These are phyloP conservation scores for Coelastrella sp. DNA, from an alignment of 139 green algal species.

Conservation along the genomic window DNA sequence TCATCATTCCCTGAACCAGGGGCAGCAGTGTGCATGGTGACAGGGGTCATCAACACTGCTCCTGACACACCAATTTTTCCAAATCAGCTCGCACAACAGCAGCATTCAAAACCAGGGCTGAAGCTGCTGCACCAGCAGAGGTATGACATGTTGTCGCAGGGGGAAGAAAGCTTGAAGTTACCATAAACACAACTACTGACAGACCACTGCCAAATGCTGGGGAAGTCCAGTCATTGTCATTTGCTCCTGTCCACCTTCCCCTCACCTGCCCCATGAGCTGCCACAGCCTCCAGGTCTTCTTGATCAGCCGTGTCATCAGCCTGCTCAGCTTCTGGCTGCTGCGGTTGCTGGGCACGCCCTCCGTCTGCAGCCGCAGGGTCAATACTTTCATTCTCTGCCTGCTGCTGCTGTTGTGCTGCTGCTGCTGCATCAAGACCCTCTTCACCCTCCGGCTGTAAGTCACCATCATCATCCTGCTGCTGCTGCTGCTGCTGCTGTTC, in stretches of 20 bases:
- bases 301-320: slow-evolving; percentile 48
- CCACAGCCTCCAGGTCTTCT: slow-evolving; percentile 36
- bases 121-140: background rate
- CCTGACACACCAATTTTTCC: background rate
- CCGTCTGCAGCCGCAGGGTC: slow-evolving; percentile 45
- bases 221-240: too few relatives aligned
- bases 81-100: background rate
- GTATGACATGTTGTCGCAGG: too few relatives aligned
- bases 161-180: too few relatives aligned
- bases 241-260: background rate
- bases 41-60: background rate
- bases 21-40: background rate
- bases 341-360: slow-evolving; percentile 18
- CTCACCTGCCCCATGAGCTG: slow-evolving; percentile 40
- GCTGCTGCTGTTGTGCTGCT: slow-evolving; percentile 43
- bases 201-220: too few relatives aligned
- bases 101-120: background rate
- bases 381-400: slow-evolving; percentile 62
- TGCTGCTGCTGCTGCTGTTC: slow-evolving; percentile 35
- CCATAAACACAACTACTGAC: background rate
- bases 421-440: slow-evolving; percentile 3
- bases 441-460: slow-evolving; percentile 16
- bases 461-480: slow-evolving; percentile 46
- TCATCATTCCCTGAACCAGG: background rate
- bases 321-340: slow-evolving; percentile 39